These are phyloP conservation scores for Martensiomyces pterosporus DNA, from an alignment of 192 early-diverging fungal genomes.

Conservation along the genomic window DNA sequence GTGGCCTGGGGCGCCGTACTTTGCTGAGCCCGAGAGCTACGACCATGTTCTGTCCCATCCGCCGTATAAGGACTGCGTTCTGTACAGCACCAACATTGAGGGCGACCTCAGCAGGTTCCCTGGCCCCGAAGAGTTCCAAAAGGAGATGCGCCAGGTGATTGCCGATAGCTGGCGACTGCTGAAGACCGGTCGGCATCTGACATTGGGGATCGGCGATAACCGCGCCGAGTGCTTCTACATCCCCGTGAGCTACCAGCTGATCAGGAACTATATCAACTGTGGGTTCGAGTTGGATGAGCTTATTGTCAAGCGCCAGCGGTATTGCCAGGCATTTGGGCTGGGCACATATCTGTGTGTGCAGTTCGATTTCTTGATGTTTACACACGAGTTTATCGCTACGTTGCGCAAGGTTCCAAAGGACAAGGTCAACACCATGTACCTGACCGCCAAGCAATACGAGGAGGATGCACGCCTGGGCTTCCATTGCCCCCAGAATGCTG, in stretches of 20 bases:
- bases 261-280: conserved; percentile 71
- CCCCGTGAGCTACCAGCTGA: conserved; percentile 78
- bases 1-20: conserved; percentile 44
- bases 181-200: conserved; percentile 66
- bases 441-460: conserved; percentile 16
- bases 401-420: conserved; percentile 64
- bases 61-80: conserved; percentile 91
- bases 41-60: conserved; percentile 91
- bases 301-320: conserved; percentile 83
- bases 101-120: conserved; percentile 79
- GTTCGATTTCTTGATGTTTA: conserved; percentile 90
- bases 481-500: conserved; percentile 1
- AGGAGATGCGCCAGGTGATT: conserved; percentile 71
- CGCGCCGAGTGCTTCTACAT: conserved; percentile 86
- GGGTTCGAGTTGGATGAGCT: conserved; percentile 91
- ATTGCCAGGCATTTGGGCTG: conserved; percentile 80
- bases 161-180: conserved; percentile 66
- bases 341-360: conserved; percentile 85
- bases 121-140: conserved; percentile 67
- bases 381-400: conserved; percentile 88
- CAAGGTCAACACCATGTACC: conserved; percentile 51
- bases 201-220: conserved; percentile 93
- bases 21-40: conserved; percentile 71
- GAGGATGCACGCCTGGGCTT: conserved; percentile 14
- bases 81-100: conserved; percentile 80